Evolutionary conservation across 139 green algal species (phyloP).

Genomic region (Desmodesmus armatus): DNA sequence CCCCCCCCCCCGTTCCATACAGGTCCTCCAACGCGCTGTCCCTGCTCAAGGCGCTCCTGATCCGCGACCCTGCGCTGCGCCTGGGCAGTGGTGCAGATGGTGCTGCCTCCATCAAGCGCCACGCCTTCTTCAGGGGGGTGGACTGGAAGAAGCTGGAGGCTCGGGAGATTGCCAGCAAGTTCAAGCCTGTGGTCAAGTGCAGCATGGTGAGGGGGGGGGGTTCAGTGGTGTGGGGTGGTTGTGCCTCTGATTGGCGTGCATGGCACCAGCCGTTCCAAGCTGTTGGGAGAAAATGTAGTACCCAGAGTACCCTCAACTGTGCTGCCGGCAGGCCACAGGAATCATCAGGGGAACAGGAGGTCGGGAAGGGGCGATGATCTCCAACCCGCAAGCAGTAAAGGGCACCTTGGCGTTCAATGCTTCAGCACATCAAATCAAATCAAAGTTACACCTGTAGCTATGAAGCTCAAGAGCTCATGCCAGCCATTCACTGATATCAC

Average conservation of each 20-base stretch:
- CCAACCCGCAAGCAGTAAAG: no score
- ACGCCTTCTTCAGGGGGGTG: conserved; percentile 93
- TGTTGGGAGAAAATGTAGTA: no score
- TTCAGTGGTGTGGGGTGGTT: background rate
- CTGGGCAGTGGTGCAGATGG: conserved; percentile 84
- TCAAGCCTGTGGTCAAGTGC: conserved; percentile 78
- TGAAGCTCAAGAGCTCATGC: no score
- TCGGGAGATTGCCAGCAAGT: conserved; percentile 82
- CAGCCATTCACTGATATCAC: no score
- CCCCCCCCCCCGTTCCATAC: conserved; percentile 51
- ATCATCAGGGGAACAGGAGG: no score
- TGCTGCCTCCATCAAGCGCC: conserved; percentile 71
- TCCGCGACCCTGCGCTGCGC: conserved; percentile 84
- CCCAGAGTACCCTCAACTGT: no score
- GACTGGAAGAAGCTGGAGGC: conserved; percentile 88
- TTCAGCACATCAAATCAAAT: no score
- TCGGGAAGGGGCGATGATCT: no score
- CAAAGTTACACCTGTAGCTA: no score
- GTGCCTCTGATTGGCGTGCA: background rate
- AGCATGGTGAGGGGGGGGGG: conserved; percentile 47
- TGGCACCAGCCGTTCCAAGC: background rate
- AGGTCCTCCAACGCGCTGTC: conserved; percentile 55
- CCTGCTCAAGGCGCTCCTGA: conserved; percentile 85
- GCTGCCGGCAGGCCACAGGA: no score
- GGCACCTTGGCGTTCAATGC: no score